Percentiles rank a stretch among this genome's conserved stretches.
phyloP scores from a whole-genome alignment of 2,329 filamentous ascomycete species.

The Parastagonospora nodorum region DNA sequence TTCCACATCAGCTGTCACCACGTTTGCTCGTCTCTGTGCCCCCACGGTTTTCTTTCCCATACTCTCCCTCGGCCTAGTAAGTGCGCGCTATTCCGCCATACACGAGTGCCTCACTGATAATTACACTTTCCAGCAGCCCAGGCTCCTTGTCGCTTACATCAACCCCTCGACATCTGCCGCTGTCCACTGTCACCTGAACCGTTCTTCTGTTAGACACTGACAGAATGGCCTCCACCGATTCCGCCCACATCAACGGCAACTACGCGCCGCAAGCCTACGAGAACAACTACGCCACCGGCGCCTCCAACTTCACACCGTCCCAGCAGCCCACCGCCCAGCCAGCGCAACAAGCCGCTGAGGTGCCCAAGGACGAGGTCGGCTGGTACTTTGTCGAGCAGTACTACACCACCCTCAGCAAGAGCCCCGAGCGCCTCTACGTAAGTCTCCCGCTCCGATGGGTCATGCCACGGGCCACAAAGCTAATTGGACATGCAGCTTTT shows the following conservation, averaged over 20 bases:
- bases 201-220: constrained; percentile 12
- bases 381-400: constrained; percentile 99
- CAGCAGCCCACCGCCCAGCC: constrained; percentile 35
- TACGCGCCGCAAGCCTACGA: constrained; percentile 52
- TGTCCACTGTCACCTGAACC: constrained; percentile 10
- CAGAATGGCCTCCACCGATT: constrained; percentile 44
- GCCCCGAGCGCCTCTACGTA: constrained; percentile 85
- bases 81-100: constrained; percentile 11
- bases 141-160: background rate
- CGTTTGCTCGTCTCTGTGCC: constrained; percentile 3
- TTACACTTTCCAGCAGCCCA: constrained; percentile 3
- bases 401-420: constrained; percentile 96
- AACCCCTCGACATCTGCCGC: constrained; percentile 1
- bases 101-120: background rate
- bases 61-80: constrained; percentile 16
- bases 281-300: constrained; percentile 41
- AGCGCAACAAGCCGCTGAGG: constrained; percentile 47
- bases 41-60: constrained; percentile 16
- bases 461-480: constrained; percentile 3
- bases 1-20: constrained; percentile 6
- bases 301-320: constrained; percentile 30
- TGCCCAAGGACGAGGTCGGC: constrained; percentile 89
- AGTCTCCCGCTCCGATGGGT: constrained; percentile 18
- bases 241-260: constrained; percentile 54
- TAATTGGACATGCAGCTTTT: constrained; percentile 65